Conservation (phyloP, 345 rosid species). For the Pugionium dolabratum region DNA sequence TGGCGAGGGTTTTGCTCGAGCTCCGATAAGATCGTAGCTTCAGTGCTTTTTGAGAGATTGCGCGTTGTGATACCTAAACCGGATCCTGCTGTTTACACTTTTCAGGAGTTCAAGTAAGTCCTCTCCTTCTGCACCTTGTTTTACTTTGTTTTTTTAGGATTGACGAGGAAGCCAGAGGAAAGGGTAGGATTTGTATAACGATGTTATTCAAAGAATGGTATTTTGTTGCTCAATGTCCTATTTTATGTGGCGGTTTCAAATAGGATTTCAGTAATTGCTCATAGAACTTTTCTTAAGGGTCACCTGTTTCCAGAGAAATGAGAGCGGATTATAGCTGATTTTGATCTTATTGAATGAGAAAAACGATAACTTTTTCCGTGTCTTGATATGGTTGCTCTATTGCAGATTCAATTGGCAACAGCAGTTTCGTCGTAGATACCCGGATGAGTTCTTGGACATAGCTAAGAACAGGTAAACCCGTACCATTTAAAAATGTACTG, state of each 20-base stretch:
- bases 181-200: too few species aligned
- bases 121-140: not conserved
- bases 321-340: not conserved
- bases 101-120: slow-evolving; percentile 88
- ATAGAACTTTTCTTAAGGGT: not conserved
- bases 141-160: too few species aligned
- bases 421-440: slow-evolving; percentile 79
- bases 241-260: too few species aligned
- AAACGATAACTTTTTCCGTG: not conserved
- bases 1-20: slow-evolving; percentile 57
- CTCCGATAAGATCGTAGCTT: slow-evolving; percentile 75
- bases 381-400: not conserved
- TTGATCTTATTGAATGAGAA: slow-evolving; percentile 8
- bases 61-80: slow-evolving; percentile 88
- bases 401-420: slow-evolving; percentile 86
- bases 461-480: slow-evolving; percentile 62
- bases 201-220: too few species aligned
- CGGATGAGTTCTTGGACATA: slow-evolving; percentile 91
- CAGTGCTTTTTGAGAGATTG: slow-evolving; percentile 90
- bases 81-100: slow-evolving; percentile 82
- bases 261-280: not conserved
- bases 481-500: too few species aligned
- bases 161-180: too few species aligned
- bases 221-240: too few species aligned
- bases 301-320: not conserved